Evolutionary conservation across 2,329 filamentous ascomycete genomes (phyloP).

Genomic region (Chalara sp.): DNA sequence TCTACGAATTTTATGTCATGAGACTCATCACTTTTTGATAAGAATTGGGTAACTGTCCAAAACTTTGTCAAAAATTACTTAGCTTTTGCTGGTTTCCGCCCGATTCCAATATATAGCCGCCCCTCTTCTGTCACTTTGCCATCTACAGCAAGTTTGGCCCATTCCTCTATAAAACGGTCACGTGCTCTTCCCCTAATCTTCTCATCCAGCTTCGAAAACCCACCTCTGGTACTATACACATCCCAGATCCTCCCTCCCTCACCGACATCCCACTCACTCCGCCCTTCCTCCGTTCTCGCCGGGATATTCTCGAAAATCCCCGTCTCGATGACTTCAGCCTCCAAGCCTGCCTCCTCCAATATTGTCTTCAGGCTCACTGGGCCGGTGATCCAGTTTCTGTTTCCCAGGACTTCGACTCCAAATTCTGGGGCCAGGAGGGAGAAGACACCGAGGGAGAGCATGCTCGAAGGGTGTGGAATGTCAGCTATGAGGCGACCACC

Average conservation of each 20-base stretch:
- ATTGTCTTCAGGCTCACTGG: neutral
- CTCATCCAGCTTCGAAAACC: neutral
- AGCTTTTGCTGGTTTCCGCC: no score
- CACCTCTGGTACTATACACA: neutral
- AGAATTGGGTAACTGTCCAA: no score
- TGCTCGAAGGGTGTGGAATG: neutral
- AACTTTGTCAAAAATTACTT: no score
- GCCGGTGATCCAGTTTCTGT: neutral
- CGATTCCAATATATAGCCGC: no score
- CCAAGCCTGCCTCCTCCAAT: neutral
- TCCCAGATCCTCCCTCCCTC: neutral
- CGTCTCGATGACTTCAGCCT: neutral
- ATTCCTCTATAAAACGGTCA: no score
- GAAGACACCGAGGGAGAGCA: neutral
- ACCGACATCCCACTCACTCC: neutral
- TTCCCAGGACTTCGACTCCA: neutral
- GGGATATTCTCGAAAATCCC: neutral
- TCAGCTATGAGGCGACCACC: neutral
- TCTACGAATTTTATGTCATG: no score
- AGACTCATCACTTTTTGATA: no score
- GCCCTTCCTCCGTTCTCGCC: neutral
- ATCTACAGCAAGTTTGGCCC: no score
- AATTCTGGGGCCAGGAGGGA: neutral
- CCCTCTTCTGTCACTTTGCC: no score
- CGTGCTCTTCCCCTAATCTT: neutral